Percentiles rank a stretch among this genome's conserved stretches.
phyloP scores from a whole-genome alignment of 2,329 filamentous ascomycete genomes.

The Penicillium nordicum region DNA sequence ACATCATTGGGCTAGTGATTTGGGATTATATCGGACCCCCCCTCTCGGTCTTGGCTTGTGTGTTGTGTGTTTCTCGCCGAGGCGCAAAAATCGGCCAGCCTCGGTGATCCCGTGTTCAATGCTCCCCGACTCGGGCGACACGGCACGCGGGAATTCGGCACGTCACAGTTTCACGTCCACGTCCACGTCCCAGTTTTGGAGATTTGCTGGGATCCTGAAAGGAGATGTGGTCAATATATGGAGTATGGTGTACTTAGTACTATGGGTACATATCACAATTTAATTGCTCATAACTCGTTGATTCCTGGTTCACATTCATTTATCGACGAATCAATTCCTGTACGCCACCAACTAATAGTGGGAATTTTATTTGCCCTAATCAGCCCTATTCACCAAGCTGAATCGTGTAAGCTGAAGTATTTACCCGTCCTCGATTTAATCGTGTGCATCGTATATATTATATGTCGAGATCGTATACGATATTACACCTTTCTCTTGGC shows the following conservation, averaged over 20 bases:
- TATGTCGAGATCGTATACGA: neutral
- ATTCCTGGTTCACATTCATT: neutral
- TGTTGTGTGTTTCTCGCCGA: neutral
- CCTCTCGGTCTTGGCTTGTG: neutral
- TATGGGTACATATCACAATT: neutral
- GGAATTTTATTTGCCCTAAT: neutral
- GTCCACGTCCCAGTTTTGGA: neutral
- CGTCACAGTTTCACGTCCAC: neutral
- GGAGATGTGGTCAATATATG: too few species aligned
- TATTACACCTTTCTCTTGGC: slow-evolving; percentile 12
- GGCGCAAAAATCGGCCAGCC: neutral
- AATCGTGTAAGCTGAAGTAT: neutral
- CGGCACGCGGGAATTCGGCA: slow-evolving; percentile 16
- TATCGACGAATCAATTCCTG: neutral
- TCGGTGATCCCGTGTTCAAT: slow-evolving; percentile 10
- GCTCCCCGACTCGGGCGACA: slow-evolving; percentile 7
- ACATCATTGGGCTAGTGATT: neutral
- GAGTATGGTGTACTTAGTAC: too few species aligned
- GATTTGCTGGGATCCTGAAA: neutral
- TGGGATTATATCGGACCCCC: neutral
- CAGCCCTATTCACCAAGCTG: neutral
- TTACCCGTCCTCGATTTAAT: neutral
- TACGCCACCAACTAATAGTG: neutral
- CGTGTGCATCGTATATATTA: neutral
- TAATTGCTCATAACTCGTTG: neutral